These are phyloP conservation scores for Cryptococcus jaspeensis DNA, from an alignment of 1,284 basidiomycete species.

Conservation along the genomic window DNA sequence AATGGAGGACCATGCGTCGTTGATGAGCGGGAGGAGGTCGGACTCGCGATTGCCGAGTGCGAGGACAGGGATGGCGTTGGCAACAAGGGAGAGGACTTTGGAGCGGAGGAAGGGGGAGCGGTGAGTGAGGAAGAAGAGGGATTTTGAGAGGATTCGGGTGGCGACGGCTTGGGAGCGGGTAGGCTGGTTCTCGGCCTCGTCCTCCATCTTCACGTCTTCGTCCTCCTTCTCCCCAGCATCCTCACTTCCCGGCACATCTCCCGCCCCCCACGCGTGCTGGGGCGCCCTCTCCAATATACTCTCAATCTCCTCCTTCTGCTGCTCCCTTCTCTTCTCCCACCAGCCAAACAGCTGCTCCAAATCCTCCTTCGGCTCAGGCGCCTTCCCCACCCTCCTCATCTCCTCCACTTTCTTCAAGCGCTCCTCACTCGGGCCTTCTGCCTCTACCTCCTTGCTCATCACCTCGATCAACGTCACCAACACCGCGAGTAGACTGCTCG, in stretches of 20 bases:
- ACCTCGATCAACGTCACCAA: constrained; percentile 85
- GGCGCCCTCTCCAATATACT: constrained; percentile 65
- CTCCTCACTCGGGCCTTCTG: constrained; percentile 37
- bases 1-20: constrained; percentile 84
- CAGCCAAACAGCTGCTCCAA: constrained; percentile 61
- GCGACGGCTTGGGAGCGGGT: constrained; percentile 71
- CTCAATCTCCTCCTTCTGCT: constrained; percentile 41
- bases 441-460: constrained; percentile 65
- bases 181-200: constrained; percentile 56
- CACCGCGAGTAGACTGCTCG: constrained; percentile 57
- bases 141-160: constrained; percentile 78
- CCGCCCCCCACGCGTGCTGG: constrained; percentile 47
- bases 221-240: constrained; percentile 26
- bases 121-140: constrained; percentile 86
- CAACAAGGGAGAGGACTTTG: constrained; percentile 71
- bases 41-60: constrained; percentile 57
- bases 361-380: constrained; percentile 41
- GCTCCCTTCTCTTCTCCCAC: constrained; percentile 59
- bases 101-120: constrained; percentile 76
- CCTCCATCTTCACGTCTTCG: constrained; percentile 49
- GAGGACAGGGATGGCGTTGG: constrained; percentile 70
- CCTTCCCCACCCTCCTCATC: constrained; percentile 48
- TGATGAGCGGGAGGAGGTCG: constrained; percentile 74
- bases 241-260: constrained; percentile 29
- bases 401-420: constrained; percentile 27